Evolutionary conservation across 1,284 basidiomycete genomes (phyloP), one percentile per base, ranked within the genome.

Genomic region (Ceratorhiza oryzae-sativae): DNA sequence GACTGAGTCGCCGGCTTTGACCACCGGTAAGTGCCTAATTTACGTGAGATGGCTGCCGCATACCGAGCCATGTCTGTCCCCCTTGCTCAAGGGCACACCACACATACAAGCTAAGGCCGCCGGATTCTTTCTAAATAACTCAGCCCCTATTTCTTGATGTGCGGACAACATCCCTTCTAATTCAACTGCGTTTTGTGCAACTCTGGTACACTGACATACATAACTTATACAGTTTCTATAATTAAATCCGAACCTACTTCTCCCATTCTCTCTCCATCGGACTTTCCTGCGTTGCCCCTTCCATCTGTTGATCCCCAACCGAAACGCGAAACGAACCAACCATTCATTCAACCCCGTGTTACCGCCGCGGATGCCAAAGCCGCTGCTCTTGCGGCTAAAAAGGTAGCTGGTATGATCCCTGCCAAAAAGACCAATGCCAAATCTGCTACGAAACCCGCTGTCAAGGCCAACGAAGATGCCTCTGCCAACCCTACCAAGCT

Each of bases 121-220:
- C 67, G 13, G 34, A 49, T 70, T 51, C 55, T 53, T 73, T 25
- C 42, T 68, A 39, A 25, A 45, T 34, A 51, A 46, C 45, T 36
- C 65, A 39, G 49, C 34, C 27, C 30, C 41, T 34, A 51, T 45
- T 56, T 25, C 34, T 68, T 58, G 65, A 68, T 68, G 65, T 68
- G 65, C 65, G 65, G 53, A 68, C 46, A n/a, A 56, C 42, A 55
- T 55, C 53, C 53, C 55, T 71, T 61, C 58, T 42, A 32, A 32
- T 65, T 39, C 41, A 56, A 60, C 88, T 76, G 81, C 88, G 88
- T 87, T 90, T 83, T 89, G 90, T 90, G 88, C 82, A 53, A 90
- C 88, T 89, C 87, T 88, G 88, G 87, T 88, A 86, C 82, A 85
- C 81, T 75, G 77, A 74, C 73, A 62, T 71, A 56, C 72, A 76